Evolutionary conservation across 768 basidiomycete genomes (phyloP).

Genomic region (Tylopilus intermedius): DNA sequence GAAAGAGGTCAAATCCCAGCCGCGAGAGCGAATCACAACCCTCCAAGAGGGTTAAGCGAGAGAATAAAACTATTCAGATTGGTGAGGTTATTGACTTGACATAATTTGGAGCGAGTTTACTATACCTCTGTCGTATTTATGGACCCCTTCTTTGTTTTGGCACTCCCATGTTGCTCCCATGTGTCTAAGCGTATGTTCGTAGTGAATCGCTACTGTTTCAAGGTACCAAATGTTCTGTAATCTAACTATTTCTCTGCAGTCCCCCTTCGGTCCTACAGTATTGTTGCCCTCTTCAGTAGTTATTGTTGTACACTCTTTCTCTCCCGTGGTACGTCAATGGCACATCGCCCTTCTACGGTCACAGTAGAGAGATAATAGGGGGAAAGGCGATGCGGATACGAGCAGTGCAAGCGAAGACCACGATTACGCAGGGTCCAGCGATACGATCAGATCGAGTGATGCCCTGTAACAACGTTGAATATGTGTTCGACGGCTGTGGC

Average conservation of each 20-base stretch:
- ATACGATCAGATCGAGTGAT: slow-evolving; percentile 13
- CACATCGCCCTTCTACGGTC: background rate
- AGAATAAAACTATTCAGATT: slow-evolving; percentile 10
- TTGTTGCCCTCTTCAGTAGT: background rate
- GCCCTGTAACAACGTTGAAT: slow-evolving; percentile 15
- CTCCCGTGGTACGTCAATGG: slow-evolving; percentile 5
- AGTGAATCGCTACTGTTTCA: background rate
- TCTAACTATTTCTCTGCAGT: background rate
- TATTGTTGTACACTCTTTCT: background rate
- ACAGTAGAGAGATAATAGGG: slow-evolving; percentile 1
- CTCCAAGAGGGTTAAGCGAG: slow-evolving; percentile 27
- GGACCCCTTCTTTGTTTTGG: background rate
- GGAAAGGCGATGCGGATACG: slow-evolving; percentile 3
- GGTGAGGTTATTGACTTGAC: slow-evolving; percentile 31
- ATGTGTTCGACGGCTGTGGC: background rate
- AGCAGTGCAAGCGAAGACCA: slow-evolving; percentile 1
- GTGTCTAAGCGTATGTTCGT: background rate
- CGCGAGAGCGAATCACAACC: slow-evolving; percentile 4
- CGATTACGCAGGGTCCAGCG: slow-evolving; percentile 19
- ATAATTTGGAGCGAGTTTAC: slow-evolving; percentile 9
- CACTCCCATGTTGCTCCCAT: background rate
- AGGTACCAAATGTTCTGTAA: background rate
- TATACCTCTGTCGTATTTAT: background rate
- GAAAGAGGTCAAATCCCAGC: slow-evolving; percentile 5
- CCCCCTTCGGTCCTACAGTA: background rate